Conservation (phyloP, 1,284 basidiomycete genomes). For the Cryptococcus hybrid region DNA sequence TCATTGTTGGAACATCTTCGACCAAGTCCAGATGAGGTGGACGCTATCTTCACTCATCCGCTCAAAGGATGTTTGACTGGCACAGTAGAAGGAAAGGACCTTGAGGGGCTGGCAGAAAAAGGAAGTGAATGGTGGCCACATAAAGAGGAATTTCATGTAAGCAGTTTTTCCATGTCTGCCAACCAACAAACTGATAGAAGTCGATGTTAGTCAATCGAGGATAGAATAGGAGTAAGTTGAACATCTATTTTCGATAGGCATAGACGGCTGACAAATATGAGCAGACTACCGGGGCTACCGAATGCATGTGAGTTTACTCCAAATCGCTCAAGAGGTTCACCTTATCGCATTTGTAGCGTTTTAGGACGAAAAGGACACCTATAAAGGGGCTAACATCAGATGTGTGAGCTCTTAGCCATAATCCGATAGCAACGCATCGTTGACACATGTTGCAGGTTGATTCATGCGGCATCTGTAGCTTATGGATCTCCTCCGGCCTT, state of each 20-base stretch:
- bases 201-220: conserved; percentile 30
- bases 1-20: conserved; percentile 57
- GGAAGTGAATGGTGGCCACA: conserved; percentile 76
- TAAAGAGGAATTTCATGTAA: conserved; percentile 62
- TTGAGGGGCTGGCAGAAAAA: conserved; percentile 56
- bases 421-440: background rate
- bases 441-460: conserved; percentile 50
- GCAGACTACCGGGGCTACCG: conserved; percentile 61
- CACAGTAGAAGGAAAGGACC: conserved; percentile 44
- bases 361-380: conserved; percentile 69
- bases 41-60: conserved; percentile 73
- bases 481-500: conserved; percentile 56
- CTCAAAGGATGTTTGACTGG: conserved; percentile 64
- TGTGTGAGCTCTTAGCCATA: conserved; percentile 57
- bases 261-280: conserved; percentile 25
- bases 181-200: too few species aligned
- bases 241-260: background rate
- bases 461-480: conserved; percentile 60
- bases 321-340: background rate
- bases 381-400: conserved; percentile 80
- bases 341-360: conserved; percentile 50
- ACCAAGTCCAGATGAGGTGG: conserved; percentile 67
- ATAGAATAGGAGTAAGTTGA: conserved; percentile 33
- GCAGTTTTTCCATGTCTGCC: conserved; percentile 6
- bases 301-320: conserved; percentile 35